Base-by-base conservation (phyloP, 371 early-diverging fungal species). In the Mortierella sp. region DNA sequence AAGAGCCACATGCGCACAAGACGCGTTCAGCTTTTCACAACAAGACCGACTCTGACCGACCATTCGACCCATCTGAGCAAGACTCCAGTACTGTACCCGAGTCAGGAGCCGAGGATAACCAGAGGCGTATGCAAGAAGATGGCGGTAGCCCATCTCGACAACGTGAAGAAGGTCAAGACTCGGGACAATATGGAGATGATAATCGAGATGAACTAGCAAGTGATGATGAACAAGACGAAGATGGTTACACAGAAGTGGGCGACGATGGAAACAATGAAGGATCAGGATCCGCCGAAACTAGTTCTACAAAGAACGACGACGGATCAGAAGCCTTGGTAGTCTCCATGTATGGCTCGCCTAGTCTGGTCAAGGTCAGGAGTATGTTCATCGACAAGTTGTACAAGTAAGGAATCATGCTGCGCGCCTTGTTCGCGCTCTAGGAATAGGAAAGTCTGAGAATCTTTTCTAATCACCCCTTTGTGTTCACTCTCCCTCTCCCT, bases 321-420 rank as follows among this genome's bases (percentile, higher is more conserved):
- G 76, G 76, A 7, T 39, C 52, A 5, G 76, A 76, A 7, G 51
- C 69, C 3, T 48, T 68, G 17, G 49, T 63, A 3, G 67, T 68
- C 19, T 68, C 76, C 7, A 68, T 68, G 65, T 68, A 76, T 47
- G 76, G 69, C 21, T 68, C 68, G 12, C 76, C 76, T 27, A 68
- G 69, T 45, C 16, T 68, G 8, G 52, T 51, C 52, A 77, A 77
- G 39, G 77, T 77, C 55, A 53, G 77, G 37, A 77, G 77, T 44
- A 77, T 77, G 77, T 79, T 79, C 44, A 71, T 79, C 52, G 77
- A 76, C 68, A 79, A 79, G 41, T 57, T 79, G 19, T 79, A 67
- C 64, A 79, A 63, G 79, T 79, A 79, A 48, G 79, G n/a, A 2
- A 0, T 28, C 13, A 27, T 3, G 17, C 28, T 37, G n/a, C 3